Percentiles rank a stretch among this genome's conserved stretches.
Conservation (phyloP, 2,329 filamentous ascomycete species). For the Sporothrix mexicana region DNA sequence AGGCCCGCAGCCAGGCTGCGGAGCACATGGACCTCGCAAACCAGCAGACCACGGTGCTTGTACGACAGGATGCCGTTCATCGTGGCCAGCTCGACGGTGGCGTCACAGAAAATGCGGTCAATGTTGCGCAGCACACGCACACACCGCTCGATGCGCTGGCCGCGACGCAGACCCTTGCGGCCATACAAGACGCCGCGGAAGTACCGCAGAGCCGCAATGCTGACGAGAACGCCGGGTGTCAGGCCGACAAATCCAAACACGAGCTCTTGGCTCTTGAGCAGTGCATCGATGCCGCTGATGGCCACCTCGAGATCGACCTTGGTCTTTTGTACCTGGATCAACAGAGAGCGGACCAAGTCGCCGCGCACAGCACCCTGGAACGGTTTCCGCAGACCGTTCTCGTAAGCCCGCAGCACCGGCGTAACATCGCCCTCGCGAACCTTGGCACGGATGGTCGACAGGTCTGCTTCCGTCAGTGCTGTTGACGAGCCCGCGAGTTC, state of each 20-base stretch:
- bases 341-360: conserved; percentile 83
- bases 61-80: conserved; percentile 80
- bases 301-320: conserved; percentile 98
- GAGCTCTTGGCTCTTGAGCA: conserved; percentile 94
- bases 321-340: conserved; percentile 98
- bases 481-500: conserved; percentile 58
- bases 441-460: conserved; percentile 75
- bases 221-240: conserved; percentile 90
- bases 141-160: conserved; percentile 70
- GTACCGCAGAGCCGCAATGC: conserved; percentile 75
- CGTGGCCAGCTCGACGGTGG: conserved; percentile 59
- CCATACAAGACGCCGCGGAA: conserved; percentile 71
- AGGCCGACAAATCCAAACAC: conserved; percentile 97
- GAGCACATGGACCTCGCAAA: conserved; percentile 88
- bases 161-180: conserved; percentile 69
- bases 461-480: conserved; percentile 69
- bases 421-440: conserved; percentile 93
- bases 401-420: conserved; percentile 87
- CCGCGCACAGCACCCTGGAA: conserved; percentile 82
- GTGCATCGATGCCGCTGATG: conserved; percentile 90
- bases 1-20: conserved; percentile 69
- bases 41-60: conserved; percentile 87
- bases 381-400: conserved; percentile 82
- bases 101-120: conserved; percentile 76
- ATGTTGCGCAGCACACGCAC: conserved; percentile 84